Evolutionary conservation across 768 basidiomycete species (phyloP).

Genomic region (Lyophyllum shimeji): DNA sequence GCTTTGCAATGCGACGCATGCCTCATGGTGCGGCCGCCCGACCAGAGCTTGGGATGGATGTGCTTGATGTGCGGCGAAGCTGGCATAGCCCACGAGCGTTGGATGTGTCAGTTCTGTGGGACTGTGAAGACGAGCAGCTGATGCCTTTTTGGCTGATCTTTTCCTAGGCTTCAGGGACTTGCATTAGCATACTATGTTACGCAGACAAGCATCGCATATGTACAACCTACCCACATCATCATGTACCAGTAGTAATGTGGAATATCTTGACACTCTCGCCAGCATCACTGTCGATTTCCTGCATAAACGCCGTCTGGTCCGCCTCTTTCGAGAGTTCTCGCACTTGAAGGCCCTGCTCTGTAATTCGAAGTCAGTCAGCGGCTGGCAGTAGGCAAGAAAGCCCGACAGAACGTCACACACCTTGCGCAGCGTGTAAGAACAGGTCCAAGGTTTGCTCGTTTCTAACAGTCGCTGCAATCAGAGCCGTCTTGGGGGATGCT

Average conservation of each 20-base stretch:
- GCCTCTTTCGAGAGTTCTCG: slow-evolving; percentile 25
- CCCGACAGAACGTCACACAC: slow-evolving; percentile 13
- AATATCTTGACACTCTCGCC: slow-evolving; percentile 43
- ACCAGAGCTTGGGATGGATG: slow-evolving; percentile 50
- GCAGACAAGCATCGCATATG: background rate
- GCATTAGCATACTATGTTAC: background rate
- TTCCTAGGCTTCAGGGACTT: background rate
- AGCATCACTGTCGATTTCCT: slow-evolving; percentile 32
- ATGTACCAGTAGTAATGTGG: slow-evolving; percentile 39
- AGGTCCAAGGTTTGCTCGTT: slow-evolving; percentile 50
- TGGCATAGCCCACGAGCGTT: slow-evolving; percentile 62
- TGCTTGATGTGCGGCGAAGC: slow-evolving; percentile 64
- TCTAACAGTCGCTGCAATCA: slow-evolving; percentile 57
- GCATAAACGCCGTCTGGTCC: slow-evolving; percentile 20
- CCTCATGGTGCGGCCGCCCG: slow-evolving; percentile 28
- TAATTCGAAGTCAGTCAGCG: slow-evolving; percentile 14
- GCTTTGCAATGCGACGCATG: slow-evolving; percentile 66
- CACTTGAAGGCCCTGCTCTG: slow-evolving; percentile 19
- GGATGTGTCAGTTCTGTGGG: slow-evolving; percentile 78
- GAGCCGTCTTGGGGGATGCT: slow-evolving; percentile 23
- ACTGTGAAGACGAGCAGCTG: slow-evolving; percentile 50
- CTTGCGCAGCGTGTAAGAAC: slow-evolving; percentile 42
- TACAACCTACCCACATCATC: slow-evolving; percentile 4
- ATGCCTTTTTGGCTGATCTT: slow-evolving; percentile 7
- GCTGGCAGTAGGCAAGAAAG: background rate